Conservation (phyloP, 108 stramenopile genomes). For the Schizochytrium sp. region DNA sequence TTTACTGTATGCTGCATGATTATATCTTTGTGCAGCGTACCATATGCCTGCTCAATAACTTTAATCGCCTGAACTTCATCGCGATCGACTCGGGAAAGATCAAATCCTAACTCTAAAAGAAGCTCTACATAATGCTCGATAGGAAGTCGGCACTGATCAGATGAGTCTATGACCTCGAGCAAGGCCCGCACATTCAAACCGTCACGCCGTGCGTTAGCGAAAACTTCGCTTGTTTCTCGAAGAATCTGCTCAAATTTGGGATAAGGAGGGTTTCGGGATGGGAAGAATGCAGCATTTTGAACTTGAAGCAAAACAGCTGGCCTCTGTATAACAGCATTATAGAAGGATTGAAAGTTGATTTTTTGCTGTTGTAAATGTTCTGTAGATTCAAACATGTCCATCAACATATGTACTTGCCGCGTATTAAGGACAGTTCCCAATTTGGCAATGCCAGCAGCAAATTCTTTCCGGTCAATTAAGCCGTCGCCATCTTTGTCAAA, state of each 20-base stretch:
- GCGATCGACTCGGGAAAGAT: background rate
- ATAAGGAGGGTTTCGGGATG: background rate
- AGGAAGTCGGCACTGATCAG: background rate
- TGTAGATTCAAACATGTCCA: background rate
- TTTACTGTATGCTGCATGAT: background rate
- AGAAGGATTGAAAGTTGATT: background rate
- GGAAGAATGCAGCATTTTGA: no score
- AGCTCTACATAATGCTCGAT: background rate
- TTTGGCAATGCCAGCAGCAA: background rate
- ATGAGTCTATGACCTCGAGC: background rate
- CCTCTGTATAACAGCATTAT: background rate
- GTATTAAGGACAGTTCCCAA: background rate
- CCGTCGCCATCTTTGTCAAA: slow-evolving; percentile 14
- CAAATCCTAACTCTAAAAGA: background rate
- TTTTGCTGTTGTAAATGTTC: background rate
- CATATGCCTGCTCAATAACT: background rate
- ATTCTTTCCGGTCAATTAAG: slow-evolving; percentile 34
- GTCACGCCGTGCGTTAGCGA: background rate
- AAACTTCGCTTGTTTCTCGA: background rate
- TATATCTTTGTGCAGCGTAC: background rate
- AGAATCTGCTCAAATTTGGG: background rate
- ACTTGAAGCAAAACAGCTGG: background rate
- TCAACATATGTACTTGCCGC: background rate
- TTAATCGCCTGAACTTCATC: background rate
- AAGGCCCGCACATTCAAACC: background rate